A percentile compares a stretch with the other conserved stretches of the same genome.
phyloP scores from a whole-genome alignment of 2,329 filamentous ascomycete genomes.

The Diplodia mutila region DNA sequence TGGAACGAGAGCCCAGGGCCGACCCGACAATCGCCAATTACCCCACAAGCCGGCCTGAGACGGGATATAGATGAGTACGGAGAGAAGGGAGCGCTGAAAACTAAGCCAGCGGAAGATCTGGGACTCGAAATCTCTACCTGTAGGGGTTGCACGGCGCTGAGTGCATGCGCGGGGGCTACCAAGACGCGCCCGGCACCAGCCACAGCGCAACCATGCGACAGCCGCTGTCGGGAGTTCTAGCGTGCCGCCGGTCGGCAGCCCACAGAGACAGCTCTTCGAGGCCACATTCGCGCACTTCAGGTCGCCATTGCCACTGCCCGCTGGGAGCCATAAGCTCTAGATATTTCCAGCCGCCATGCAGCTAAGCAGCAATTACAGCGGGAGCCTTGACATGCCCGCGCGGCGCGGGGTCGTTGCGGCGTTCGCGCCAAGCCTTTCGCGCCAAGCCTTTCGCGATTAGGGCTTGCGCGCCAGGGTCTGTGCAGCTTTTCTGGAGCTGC shows the following conservation, averaged over 20 bases:
- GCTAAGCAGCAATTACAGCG: background rate
- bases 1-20: background rate
- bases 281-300: background rate
- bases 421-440: background rate
- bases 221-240: background rate
- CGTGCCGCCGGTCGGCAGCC: background rate
- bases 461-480: background rate
- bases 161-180: background rate
- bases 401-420: background rate
- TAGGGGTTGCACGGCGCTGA: background rate
- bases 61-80: too few relatives aligned
- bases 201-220: background rate
- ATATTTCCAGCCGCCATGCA: background rate
- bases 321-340: background rate
- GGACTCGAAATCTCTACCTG: background rate
- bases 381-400: background rate
- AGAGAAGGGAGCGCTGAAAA: background rate
- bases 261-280: background rate
- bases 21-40: too few relatives aligned
- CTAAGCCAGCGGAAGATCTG: background rate
- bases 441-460: background rate
- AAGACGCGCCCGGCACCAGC: slow-evolving; percentile 1
- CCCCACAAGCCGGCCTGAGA: background rate
- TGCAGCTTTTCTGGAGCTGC: slow-evolving; percentile 11
- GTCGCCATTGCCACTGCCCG: background rate